These are phyloP conservation scores for Solanum stenotomum DNA, from an alignment of 257 asterid species.

Conservation along the genomic window DNA sequence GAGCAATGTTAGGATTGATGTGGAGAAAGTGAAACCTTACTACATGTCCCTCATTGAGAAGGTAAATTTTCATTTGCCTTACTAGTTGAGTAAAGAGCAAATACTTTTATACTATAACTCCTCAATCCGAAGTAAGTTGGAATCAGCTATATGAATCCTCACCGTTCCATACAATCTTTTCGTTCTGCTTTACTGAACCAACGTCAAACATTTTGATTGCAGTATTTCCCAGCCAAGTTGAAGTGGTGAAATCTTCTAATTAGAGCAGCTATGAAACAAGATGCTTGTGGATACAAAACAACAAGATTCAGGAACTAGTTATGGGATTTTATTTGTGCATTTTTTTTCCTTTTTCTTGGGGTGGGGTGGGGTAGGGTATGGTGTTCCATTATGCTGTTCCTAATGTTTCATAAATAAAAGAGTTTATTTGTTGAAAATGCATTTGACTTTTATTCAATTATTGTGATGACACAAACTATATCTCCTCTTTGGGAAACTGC, in stretches of 20 bases:
- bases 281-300: neutral
- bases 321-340: neutral
- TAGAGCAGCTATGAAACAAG: neutral
- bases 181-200: neutral
- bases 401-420: neutral
- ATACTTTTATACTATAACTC: accelerated
- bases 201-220: neutral
- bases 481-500: neutral
- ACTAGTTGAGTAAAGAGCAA: neutral
- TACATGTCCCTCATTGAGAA: slow-evolving; percentile 27
- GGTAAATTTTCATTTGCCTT: neutral
- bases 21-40: slow-evolving; percentile 31
- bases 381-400: neutral
- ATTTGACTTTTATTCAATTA: neutral
- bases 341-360: neutral
- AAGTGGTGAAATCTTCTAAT: slow-evolving; percentile 18
- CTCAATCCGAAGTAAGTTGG: neutral
- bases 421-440: neutral
- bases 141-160: neutral
- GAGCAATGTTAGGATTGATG: slow-evolving; percentile 22
- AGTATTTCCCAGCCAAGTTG: slow-evolving; percentile 35
- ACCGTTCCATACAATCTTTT: neutral
- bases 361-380: neutral
- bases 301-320: neutral
- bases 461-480: neutral